phyloP scores from a whole-genome alignment of 1,284 basidiomycete species.

The Ceratobasidium sp. region DNA sequence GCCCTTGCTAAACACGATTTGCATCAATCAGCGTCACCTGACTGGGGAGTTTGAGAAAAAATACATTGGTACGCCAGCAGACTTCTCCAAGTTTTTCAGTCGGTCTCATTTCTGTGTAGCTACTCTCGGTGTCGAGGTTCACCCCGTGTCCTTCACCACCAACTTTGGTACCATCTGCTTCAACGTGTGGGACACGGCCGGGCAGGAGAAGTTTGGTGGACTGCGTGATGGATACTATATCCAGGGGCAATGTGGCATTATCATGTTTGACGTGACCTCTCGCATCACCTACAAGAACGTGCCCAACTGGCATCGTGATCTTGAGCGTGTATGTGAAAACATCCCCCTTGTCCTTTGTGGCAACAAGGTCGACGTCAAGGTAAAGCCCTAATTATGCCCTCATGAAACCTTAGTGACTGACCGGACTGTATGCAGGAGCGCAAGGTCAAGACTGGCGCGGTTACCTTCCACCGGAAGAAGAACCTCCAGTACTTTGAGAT shows the following conservation, averaged over 20 bases:
- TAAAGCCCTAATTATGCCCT: conserved; percentile 52
- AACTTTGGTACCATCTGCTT: conserved; percentile 99
- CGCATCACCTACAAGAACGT: conserved; percentile 99
- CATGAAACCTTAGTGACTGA: neutral
- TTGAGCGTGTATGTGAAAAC: conserved; percentile 99
- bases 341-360: conserved; percentile 99
- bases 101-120: conserved; percentile 59
- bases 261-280: conserved; percentile 99
- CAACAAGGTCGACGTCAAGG: conserved; percentile 99
- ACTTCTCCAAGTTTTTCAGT: neutral
- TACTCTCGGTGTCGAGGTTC: conserved; percentile 99
- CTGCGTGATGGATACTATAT: conserved; percentile 98
- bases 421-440: conserved; percentile 74
- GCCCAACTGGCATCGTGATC: conserved; percentile 99
- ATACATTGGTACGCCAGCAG: conserved; percentile 81
- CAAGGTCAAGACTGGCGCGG: conserved; percentile 98
- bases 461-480: conserved; percentile 99
- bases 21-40: conserved; percentile 82
- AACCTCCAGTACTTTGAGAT: conserved; percentile 99
- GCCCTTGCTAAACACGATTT: conserved; percentile 31
- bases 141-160: conserved; percentile 95
- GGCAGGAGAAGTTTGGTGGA: conserved; percentile 99
- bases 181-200: conserved; percentile 99
- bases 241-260: conserved; percentile 99
- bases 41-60: conserved; percentile 99